Evolutionary conservation across 2,329 filamentous ascomycete genomes (phyloP).

Genomic region (Tolypocladium capitatum): DNA sequence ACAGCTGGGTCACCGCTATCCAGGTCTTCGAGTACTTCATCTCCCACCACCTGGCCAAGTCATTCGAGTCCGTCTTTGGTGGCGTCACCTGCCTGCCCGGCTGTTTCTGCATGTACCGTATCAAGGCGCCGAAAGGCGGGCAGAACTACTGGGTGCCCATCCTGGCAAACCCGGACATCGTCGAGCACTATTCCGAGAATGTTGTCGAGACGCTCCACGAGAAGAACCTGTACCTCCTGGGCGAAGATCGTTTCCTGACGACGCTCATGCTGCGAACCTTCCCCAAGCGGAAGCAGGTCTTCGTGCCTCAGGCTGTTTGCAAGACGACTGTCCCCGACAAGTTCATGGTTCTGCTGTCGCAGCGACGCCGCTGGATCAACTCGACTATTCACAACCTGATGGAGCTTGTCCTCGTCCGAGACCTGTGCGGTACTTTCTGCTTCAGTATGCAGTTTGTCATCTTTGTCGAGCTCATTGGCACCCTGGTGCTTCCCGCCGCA

Average conservation of each 20-base stretch:
- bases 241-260: slow-evolving; percentile 89
- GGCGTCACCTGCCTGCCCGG: slow-evolving; percentile 97
- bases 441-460: slow-evolving; percentile 99
- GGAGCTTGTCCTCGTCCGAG: slow-evolving; percentile 88
- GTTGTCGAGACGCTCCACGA: slow-evolving; percentile 97
- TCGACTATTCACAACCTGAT: slow-evolving; percentile 97
- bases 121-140: slow-evolving; percentile 95
- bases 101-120: slow-evolving; percentile 99
- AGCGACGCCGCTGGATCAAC: slow-evolving; percentile 97
- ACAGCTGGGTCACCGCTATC: slow-evolving; percentile 92
- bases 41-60: slow-evolving; percentile 91
- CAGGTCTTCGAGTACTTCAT: slow-evolving; percentile 99
- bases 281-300: slow-evolving; percentile 97
- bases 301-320: slow-evolving; percentile 96
- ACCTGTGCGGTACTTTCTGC: slow-evolving; percentile 97
- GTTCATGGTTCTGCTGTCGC: slow-evolving; percentile 85
- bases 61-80: slow-evolving; percentile 96
- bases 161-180: slow-evolving; percentile 92
- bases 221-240: slow-evolving; percentile 85
- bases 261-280: slow-evolving; percentile 98
- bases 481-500: slow-evolving; percentile 85
- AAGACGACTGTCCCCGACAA: slow-evolving; percentile 93
- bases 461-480: slow-evolving; percentile 88
- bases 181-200: slow-evolving; percentile 98
- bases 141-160: slow-evolving; percentile 99